A percentile compares a stretch with the other conserved stretches of the same genome.
Conservation (phyloP, 2,329 filamentous ascomycete genomes). For the Neoascochyta sp. region DNA sequence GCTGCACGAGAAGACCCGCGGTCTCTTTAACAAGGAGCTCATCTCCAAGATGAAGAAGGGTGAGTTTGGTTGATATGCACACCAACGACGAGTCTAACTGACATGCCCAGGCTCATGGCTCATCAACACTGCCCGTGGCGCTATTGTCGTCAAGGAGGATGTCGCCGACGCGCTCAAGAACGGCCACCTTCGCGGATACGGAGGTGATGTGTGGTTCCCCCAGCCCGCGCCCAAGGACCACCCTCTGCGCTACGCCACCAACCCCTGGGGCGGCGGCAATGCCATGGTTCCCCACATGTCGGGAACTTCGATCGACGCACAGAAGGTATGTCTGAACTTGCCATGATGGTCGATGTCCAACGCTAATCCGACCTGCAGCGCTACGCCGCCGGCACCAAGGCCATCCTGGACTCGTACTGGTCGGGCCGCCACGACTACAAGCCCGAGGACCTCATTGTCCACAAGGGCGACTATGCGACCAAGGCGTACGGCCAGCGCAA, state of each 20-base stretch:
- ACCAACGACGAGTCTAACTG: constrained; percentile 2
- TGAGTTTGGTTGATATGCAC: constrained; percentile 38
- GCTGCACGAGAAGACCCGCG: constrained; percentile 94
- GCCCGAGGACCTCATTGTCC: constrained; percentile 85
- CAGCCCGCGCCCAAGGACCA: constrained; percentile 95
- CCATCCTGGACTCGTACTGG: constrained; percentile 89
- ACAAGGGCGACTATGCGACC: constrained; percentile 88
- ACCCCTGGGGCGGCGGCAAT: constrained; percentile 94
- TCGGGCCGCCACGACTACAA: constrained; percentile 82
- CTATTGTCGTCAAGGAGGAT: constrained; percentile 99
- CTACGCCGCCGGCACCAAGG: constrained; percentile 83
- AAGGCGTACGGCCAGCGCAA: constrained; percentile 80
- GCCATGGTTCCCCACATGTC: constrained; percentile 99
- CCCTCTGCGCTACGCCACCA: constrained; percentile 85
- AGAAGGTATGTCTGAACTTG: constrained; percentile 52
- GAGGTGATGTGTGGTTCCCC: constrained; percentile 91
- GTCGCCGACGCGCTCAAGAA: constrained; percentile 89
- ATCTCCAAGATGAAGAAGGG: constrained; percentile 99
- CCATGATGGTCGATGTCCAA: neutral
- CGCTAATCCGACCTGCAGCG: constrained; percentile 21
- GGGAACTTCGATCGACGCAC: constrained; percentile 95
- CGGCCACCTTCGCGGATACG: constrained; percentile 87
- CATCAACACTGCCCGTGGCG: constrained; percentile 96
- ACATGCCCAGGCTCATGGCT: constrained; percentile 72
- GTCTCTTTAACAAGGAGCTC: constrained; percentile 97